These are phyloP conservation scores for Paspalum notatum DNA, from an alignment of 176 grass and related monocot species.

Conservation along the genomic window DNA sequence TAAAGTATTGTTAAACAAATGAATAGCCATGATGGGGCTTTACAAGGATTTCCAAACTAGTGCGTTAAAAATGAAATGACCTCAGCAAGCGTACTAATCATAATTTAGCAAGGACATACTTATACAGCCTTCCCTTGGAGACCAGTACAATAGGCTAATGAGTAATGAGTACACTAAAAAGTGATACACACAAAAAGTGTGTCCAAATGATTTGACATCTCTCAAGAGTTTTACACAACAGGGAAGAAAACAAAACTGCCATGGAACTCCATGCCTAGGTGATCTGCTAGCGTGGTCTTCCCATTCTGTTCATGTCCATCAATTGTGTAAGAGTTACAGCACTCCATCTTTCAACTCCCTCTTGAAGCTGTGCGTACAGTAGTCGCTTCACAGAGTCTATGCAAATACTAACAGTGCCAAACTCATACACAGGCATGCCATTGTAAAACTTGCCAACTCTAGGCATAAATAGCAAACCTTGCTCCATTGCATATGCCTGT, in stretches of 20 bases:
- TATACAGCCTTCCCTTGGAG: background rate
- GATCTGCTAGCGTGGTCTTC: conserved; percentile 14
- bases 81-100: too few relatives aligned
- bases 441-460: conserved; percentile 76
- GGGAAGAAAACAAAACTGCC: background rate
- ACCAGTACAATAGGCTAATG: too few relatives aligned
- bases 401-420: conserved; percentile 63
- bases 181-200: too few relatives aligned
- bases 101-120: background rate
- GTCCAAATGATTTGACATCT: too few relatives aligned
- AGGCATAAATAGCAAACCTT: conserved; percentile 72
- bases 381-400: conserved; percentile 64
- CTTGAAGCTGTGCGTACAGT: conserved; percentile 60
- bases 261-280: background rate
- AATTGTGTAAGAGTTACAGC: conserved; percentile 64
- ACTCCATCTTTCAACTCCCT: conserved; percentile 57
- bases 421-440: conserved; percentile 67
- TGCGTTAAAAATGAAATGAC: background rate
- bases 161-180: too few relatives aligned
- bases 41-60: background rate
- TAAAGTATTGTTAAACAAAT: background rate
- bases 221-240: too few relatives aligned
- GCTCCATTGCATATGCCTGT: conserved; percentile 72
- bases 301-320: conserved; percentile 63
- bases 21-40: background rate